Evolutionary conservation across 306 rosid genomes (phyloP).

Genomic region (Quercus robur): DNA sequence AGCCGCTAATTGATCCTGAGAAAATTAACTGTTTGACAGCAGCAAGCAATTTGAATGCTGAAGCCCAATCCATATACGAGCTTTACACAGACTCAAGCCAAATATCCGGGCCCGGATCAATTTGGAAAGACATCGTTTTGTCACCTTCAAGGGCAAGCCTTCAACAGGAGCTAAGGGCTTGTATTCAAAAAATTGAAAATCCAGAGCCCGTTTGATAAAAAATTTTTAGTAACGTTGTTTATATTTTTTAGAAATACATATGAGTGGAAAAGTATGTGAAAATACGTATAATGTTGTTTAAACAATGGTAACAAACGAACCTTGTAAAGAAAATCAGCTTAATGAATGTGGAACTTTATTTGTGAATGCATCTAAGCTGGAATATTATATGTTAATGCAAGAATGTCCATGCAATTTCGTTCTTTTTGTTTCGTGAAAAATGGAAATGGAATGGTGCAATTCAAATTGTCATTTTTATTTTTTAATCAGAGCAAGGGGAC

Average conservation of each 20-base stretch:
- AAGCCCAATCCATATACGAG: conserved; percentile 69
- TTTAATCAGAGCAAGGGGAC: too few relatives aligned
- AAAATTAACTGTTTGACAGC: conserved; percentile 42
- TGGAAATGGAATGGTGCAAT: too few relatives aligned
- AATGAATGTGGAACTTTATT: too few relatives aligned
- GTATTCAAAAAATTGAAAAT: conserved; percentile 52
- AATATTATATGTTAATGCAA: too few relatives aligned
- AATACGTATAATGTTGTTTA: too few relatives aligned
- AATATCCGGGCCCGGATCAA: conserved; percentile 38
- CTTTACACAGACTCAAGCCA: conserved; percentile 48
- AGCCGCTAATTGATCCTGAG: conserved; percentile 56
- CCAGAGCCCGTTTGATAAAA: background rate
- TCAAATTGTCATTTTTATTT: too few relatives aligned
- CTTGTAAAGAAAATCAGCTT: background rate
- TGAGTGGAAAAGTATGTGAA: fast-evolving
- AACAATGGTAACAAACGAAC: too few relatives aligned
- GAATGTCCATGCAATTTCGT: too few relatives aligned
- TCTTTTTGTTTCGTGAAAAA: too few relatives aligned
- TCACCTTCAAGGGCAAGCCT: conserved; percentile 44
- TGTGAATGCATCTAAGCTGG: too few relatives aligned
- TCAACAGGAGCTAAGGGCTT: conserved; percentile 47
- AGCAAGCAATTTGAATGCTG: conserved; percentile 48
- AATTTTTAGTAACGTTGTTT: background rate
- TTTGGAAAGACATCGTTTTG: conserved; percentile 59
- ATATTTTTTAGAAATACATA: too few relatives aligned